These are phyloP conservation scores for Aegilops tauschii DNA, from an alignment of 176 grass and related monocot genomes.

Conservation along the genomic window DNA sequence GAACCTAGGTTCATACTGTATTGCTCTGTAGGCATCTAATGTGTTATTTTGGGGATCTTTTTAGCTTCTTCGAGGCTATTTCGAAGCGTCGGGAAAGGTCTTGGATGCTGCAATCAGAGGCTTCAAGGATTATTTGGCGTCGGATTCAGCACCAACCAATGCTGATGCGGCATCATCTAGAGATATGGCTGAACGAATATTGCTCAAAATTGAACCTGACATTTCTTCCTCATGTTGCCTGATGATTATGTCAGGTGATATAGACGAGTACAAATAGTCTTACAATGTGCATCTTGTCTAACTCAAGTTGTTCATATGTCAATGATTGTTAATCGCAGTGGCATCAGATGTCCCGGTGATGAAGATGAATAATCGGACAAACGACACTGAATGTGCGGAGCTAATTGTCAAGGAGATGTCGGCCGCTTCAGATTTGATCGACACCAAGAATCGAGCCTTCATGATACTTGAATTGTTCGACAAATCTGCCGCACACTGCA, in stretches of 20 bases:
- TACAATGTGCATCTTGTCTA: background rate
- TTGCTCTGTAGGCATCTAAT: background rate
- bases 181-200: background rate
- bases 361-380: background rate
- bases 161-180: background rate
- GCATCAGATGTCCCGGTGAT: background rate
- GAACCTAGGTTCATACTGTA: background rate
- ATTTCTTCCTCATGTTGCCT: background rate
- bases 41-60: background rate
- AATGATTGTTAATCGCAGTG: conserved; percentile 1
- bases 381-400: conserved; percentile 46
- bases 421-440: conserved; percentile 40
- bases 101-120: conserved; percentile 47
- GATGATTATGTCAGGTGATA: background rate
- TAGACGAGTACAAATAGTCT: background rate
- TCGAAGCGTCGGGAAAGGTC: conserved; percentile 29
- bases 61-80: conserved; percentile 13
- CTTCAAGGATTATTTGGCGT: conserved; percentile 28
- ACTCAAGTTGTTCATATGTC: background rate
- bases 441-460: conserved; percentile 48
- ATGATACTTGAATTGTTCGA: conserved; percentile 47
- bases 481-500: conserved; percentile 18
- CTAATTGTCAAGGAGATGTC: conserved; percentile 58
- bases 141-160: background rate
- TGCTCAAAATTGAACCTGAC: background rate